Evolutionary conservation across 352 stramenopile species (phyloP), one percentile per base, ranked within the genome.

Genomic region (Phytophthora tubulina): DNA sequence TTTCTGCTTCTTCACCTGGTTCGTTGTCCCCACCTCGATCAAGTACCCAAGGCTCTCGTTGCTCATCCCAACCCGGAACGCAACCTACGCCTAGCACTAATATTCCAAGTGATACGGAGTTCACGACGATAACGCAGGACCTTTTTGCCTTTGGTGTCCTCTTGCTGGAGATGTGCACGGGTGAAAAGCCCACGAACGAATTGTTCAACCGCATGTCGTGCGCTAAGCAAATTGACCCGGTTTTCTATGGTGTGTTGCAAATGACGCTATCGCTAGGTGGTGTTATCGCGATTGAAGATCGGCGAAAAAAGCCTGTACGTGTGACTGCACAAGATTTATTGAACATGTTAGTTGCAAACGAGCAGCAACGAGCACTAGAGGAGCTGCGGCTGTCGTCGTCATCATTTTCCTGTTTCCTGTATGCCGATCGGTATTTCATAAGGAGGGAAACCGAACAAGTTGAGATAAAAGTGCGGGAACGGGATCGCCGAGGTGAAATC

Each of bases 141-240:
- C 56, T 94, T 17, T 93, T 85, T 53, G 81, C 84, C 11, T 93
- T 94, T 52, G 87, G 85, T 3, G 71, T 93, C 31, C 72, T 94
- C 33, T 59, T 93, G 0, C 74, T 92, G 15, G 87, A 94, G 67
- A 90, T 94, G 82, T 90, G 82, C 38, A 74, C 75, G 6, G 32
- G 65, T 8, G 74, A 86, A 17, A 86, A 88, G 6, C 87, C 87
- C n/a, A 89, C 63, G 9, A 65, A 56, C 30, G 87, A 93, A 44
- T 50, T 87, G 1, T 80, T 82, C 54, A 91, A 92, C 44, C 72
- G 72, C 3, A 72, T 88, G 13, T 84, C 82, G 6, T 69, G 75
- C 10, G 74, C 75, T 1, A 69, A 76, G 11, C 85, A 89, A 33
- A 39, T 89, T 5, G 82, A 93, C 46, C 72, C 80, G 2, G 66